phyloP scores from a whole-genome alignment of 1,284 basidiomycete genomes.

The Microbotryomycetes sp. region DNA sequence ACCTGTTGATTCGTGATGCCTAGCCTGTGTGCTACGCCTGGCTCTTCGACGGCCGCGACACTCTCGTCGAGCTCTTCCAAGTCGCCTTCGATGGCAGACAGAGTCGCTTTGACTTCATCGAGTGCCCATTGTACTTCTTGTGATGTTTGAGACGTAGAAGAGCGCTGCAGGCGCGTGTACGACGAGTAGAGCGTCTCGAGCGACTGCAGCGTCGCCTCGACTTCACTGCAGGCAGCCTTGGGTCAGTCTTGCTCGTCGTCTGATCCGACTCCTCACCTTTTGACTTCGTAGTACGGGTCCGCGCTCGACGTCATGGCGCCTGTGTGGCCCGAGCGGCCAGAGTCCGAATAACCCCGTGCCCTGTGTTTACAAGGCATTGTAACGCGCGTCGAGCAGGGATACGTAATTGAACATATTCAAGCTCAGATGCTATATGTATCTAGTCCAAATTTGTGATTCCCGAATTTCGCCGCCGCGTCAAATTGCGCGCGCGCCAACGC shows the following conservation, averaged over 20 bases:
- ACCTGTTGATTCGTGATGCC: constrained; percentile 70
- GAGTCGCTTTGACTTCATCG: constrained; percentile 60
- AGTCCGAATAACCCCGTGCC: too few species aligned
- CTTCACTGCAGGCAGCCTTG: constrained; percentile 10
- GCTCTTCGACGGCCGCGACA: constrained; percentile 64
- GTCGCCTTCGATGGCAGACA: constrained; percentile 70
- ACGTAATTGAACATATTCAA: too few species aligned
- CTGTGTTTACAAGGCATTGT: too few species aligned
- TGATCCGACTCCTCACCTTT: too few species aligned
- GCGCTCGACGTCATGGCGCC: not conserved
- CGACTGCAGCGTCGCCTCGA: constrained; percentile 6
- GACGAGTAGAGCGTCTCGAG: constrained; percentile 2
- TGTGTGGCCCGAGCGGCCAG: too few species aligned
- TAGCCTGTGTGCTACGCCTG: constrained; percentile 75
- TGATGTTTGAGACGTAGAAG: not conserved
- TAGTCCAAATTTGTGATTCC: too few species aligned
- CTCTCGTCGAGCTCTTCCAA: constrained; percentile 81
- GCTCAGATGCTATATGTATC: too few species aligned
- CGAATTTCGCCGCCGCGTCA: too few species aligned
- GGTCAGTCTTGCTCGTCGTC: not conserved
- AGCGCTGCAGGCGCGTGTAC: not conserved
- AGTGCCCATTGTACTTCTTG: constrained; percentile 9
- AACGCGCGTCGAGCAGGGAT: too few species aligned
- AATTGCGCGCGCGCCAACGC: too few species aligned
- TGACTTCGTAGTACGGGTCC: constrained; percentile 27